These are phyloP conservation scores for Fusarium dlaminii DNA, from an alignment of 2,329 filamentous ascomycete species.

Conservation along the genomic window DNA sequence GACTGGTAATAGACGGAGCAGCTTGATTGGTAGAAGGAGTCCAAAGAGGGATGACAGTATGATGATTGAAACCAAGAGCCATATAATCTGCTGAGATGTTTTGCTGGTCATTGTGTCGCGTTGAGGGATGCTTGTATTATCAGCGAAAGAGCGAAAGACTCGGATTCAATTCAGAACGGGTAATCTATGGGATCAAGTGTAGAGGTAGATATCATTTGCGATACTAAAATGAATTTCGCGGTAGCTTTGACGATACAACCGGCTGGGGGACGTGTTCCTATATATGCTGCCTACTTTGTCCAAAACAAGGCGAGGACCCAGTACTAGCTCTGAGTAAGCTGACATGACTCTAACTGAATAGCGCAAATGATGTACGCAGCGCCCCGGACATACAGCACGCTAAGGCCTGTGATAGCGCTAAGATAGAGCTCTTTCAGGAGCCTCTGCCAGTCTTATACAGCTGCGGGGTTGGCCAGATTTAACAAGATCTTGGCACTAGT, in stretches of 20 bases:
- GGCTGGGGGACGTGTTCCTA: not conserved
- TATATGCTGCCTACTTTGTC: fast-evolving
- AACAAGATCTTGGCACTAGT: too few species aligned
- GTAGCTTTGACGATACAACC: not conserved
- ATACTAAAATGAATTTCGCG: fast-evolving
- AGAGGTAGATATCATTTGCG: fast-evolving
- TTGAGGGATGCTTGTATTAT: not conserved
- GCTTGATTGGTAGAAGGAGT: not conserved
- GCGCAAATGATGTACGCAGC: not conserved
- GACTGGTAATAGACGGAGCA: not conserved
- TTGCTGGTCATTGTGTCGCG: not conserved
- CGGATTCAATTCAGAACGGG: fast-evolving
- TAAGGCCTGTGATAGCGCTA: not conserved
- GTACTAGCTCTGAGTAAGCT: not conserved
- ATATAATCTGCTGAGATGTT: not conserved
- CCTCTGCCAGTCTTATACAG: too few species aligned
- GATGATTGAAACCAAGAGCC: not conserved
- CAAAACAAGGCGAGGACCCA: fast-evolving
- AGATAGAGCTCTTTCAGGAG: not conserved
- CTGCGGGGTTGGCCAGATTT: too few species aligned
- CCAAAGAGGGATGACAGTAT: fast-evolving
- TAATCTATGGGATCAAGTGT: not conserved
- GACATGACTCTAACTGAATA: not conserved
- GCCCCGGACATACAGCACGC: not conserved
- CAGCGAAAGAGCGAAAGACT: fast-evolving